Evolutionary conservation across 2,329 filamentous ascomycete genomes (phyloP).

Genomic region (Aspergillus ochraceus): DNA sequence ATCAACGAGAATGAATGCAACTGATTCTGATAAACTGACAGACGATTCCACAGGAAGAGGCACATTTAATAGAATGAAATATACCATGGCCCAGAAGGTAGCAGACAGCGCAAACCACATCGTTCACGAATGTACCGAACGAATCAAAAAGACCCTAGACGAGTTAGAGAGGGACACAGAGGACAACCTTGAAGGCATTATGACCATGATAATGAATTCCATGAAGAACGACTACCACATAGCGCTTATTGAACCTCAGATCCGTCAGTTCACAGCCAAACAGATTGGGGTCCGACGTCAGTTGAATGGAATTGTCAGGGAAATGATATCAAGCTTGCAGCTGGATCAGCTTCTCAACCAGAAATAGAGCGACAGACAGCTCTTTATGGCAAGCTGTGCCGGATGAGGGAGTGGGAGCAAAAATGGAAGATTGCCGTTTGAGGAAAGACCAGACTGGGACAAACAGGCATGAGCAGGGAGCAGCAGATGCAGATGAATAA

Average conservation of each 20-base stretch:
- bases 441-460: background rate
- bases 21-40: no score
- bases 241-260: slow-evolving; percentile 7
- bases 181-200: background rate
- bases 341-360: background rate
- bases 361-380: background rate
- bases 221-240: slow-evolving; percentile 8
- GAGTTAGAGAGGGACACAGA: background rate
- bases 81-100: background rate
- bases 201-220: background rate
- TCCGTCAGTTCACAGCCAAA: background rate
- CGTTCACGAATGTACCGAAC: background rate
- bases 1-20: background rate
- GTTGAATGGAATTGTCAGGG: background rate
- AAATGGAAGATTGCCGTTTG: background rate
- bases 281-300: background rate
- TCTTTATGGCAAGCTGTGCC: background rate
- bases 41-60: background rate
- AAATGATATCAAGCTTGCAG: slow-evolving; percentile 2
- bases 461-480: background rate
- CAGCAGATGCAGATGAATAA: background rate
- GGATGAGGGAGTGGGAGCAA: no score
- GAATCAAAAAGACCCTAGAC: background rate
- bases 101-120: background rate
- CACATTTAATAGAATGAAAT: background rate